Evolutionary conservation across 2,329 filamentous ascomycete species (phyloP).

Genomic region (Drechslera avenae): DNA sequence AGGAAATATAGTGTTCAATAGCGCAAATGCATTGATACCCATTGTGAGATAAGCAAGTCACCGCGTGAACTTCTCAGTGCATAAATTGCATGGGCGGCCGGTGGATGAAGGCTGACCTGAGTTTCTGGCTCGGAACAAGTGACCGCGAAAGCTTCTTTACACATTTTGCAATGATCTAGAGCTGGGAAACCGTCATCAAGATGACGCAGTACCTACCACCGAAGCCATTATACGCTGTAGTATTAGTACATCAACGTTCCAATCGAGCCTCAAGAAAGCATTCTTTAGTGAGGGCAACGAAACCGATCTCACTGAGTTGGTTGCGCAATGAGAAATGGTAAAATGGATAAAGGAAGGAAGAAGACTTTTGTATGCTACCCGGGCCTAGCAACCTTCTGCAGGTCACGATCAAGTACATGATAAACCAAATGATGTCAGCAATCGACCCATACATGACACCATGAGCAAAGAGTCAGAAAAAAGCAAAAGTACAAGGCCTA

Average conservation of each 20-base stretch:
- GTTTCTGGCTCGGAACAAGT: background rate
- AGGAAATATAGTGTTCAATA: constrained; percentile 24
- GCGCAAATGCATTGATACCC: constrained; percentile 30
- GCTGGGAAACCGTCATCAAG: too few species aligned
- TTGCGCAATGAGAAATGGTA: too few species aligned
- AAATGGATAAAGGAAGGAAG: background rate
- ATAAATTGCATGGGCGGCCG: background rate
- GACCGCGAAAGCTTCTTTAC: too few species aligned
- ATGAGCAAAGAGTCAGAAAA: background rate
- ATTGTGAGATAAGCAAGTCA: constrained; percentile 6
- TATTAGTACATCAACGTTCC: too few species aligned
- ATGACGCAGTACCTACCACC: too few species aligned
- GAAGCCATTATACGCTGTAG: too few species aligned
- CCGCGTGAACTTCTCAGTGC: background rate
- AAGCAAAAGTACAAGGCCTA: too few species aligned
- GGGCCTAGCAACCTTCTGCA: background rate
- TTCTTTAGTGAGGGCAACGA: background rate
- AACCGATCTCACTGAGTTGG: too few species aligned
- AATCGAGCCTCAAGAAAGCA: background rate
- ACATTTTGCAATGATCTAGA: too few species aligned
- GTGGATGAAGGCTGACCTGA: constrained; percentile 6
- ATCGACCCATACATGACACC: too few species aligned
- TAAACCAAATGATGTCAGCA: background rate
- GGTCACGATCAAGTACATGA: background rate
- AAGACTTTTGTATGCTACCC: constrained; percentile 4